phyloP scores from a whole-genome alignment of 139 green algal species.

The Chlamydomonas sphaeroides region DNA sequence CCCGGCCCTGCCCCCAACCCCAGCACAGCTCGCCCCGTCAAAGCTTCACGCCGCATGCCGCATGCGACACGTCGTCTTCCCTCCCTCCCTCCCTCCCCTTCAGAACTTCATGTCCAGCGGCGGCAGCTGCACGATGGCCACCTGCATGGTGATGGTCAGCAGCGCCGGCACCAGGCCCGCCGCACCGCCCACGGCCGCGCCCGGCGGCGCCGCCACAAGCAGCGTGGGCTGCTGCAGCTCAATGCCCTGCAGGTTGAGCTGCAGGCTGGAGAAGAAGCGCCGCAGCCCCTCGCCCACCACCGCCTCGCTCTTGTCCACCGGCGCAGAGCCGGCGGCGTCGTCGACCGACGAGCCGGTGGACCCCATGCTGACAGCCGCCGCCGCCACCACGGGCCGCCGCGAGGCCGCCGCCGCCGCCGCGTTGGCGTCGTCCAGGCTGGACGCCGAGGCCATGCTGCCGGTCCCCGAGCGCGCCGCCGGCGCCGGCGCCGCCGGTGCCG shows the following conservation, averaged over 20 bases:
- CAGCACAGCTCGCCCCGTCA: too few relatives aligned
- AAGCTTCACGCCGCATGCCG: too few relatives aligned
- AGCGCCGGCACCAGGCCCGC: not conserved
- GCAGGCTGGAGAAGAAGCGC: constrained; percentile 44
- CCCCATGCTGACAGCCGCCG: not conserved
- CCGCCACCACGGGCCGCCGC: not conserved
- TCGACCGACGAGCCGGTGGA: not conserved
- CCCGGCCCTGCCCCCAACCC: too few relatives aligned
- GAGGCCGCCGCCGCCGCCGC: not conserved
- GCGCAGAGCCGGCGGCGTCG: not conserved
- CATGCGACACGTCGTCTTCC: too few relatives aligned
- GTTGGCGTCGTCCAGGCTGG: not conserved
- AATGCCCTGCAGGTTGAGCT: constrained; percentile 49
- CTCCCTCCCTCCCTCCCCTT: too few relatives aligned
- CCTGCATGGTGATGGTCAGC: constrained; percentile 47
- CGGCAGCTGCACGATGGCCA: constrained; percentile 37
- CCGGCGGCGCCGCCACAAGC: constrained; percentile 13
- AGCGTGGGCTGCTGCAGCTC: constrained; percentile 43
- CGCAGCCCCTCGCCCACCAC: constrained; percentile 30
- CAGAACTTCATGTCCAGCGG: constrained; percentile 56
- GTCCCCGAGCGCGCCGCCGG: not conserved
- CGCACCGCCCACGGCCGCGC: not conserved
- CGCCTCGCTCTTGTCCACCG: not conserved
- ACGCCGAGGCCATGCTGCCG: constrained; percentile 1
- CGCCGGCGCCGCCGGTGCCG: too few relatives aligned